Conservation (phyloP, 495 filamentous ascomycete genomes). For the Penicillium manginii region DNA sequence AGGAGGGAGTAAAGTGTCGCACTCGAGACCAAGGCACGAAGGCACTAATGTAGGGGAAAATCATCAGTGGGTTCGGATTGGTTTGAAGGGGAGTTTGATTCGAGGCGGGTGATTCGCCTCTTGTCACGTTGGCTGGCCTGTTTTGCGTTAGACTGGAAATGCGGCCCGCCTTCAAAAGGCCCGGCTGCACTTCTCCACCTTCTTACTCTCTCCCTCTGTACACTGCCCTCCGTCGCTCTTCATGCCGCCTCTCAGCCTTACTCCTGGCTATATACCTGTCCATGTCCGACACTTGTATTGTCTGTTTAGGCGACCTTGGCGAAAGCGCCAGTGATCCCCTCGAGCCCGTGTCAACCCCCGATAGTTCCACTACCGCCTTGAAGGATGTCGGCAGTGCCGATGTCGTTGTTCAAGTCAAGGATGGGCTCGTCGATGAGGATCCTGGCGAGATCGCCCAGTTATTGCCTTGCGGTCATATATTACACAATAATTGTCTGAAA, state of each 20-base stretch:
- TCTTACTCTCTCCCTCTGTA: conserved; percentile 34
- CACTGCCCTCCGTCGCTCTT: conserved; percentile 43
- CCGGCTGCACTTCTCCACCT: conserved; percentile 42
- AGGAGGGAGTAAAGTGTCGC: too few species aligned
- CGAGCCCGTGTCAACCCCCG: conserved; percentile 52
- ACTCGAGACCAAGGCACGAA: neutral
- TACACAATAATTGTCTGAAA: conserved; percentile 89
- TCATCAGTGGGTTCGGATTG: neutral
- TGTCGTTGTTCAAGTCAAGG: conserved; percentile 33
- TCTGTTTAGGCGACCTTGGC: conserved; percentile 91
- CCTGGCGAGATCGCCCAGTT: conserved; percentile 63
- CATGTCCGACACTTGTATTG: conserved; percentile 95
- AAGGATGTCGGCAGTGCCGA: neutral
- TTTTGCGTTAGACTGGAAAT: conserved; percentile 49
- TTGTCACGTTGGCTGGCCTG: conserved; percentile 45
- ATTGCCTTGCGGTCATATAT: conserved; percentile 79
- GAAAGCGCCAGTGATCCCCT: conserved; percentile 56
- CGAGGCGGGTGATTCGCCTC: conserved; percentile 36
- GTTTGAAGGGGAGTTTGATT: conserved; percentile 12
- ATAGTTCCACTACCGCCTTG: conserved; percentile 13
- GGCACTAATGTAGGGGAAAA: neutral
- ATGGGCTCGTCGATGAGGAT: conserved; percentile 41
- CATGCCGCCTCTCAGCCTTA: conserved; percentile 48
- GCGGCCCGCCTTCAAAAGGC: conserved; percentile 52
- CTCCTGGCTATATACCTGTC: conserved; percentile 41